Base-by-base conservation (phyloP, 2,329 filamentous ascomycete species). In the Colletotrichum lini region DNA sequence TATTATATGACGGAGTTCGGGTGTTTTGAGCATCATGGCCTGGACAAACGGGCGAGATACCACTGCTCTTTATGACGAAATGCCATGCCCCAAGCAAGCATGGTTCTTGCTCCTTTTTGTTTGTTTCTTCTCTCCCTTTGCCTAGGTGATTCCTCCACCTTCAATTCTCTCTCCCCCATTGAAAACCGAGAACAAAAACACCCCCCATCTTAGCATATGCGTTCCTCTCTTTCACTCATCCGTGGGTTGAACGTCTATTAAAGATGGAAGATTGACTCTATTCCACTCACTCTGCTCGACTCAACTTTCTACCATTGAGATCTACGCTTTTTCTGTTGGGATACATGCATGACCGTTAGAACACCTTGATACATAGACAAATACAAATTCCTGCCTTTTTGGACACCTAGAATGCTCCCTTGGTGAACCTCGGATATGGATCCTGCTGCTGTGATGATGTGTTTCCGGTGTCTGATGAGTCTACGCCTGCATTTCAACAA, bases 151-250 rank as follows among this genome's bases (percentile, higher is more conserved):
- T 35, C 30, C 7, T 35, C 30, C 30, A 9, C 8, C 30, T 8
- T 35, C 8, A 35, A 35, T 40, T 59, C 9, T 42, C 26, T 38
- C 26, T 26, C 35, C 18, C 26, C n/a, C n/a, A 50, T 38, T 73
- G 67, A 59, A 50, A 52, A 12, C 26, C 7, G 10, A 42, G 26
- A 23, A 15, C 78, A 23, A 13, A 53, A 35, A 23, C 52, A n/a
- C 10, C 83, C 84, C 79, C 84, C 84, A 87, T 86, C 84, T 84
- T 80, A 87, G 85, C 85, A 87, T 87, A 87, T 87, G 78, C 85
- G 84, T 85, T 85, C 84, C 81, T 80, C 81, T 79, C 79, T 80
- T 35, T 35, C 77, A 76, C 82, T 85, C 81, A 78, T 80, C 85
- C 84, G 78, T 87, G 85, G 84, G 84, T 84, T 81, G 84, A 84